Evolutionary conservation across 345 rosid genomes (phyloP), one percentile per base, ranked within the genome.

Genomic region (Populus nigra): DNA sequence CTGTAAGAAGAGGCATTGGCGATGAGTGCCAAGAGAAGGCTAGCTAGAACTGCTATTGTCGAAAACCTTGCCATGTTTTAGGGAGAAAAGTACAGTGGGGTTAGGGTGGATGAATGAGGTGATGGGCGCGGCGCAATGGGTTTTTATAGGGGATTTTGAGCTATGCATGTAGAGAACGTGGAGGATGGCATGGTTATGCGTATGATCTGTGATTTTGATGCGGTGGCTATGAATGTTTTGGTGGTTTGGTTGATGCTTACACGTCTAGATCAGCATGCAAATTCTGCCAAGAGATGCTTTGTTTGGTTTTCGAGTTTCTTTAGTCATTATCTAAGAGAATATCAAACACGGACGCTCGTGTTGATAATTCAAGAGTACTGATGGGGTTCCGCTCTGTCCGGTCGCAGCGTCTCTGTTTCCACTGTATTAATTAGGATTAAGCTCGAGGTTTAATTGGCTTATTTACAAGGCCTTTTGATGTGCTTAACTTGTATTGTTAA

Each of bases 211-310:
- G 73, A 25, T 70, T 27, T 16, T 17, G n/a, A 31, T 33, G 18
- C 7, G 35, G 55, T 69, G 50, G 50, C 53, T 22, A 23, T 69
- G 53, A 3, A 39, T 43, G 53, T 41, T n/a, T 23, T 71, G 61
- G 23, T 15, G 75, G 29, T 16, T 17, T 12, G 27, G 15, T 33
- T 55, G 25, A 57, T 8, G 47, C 45, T 55, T 72, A 72, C 75
- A 55, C 75, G 75, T 72, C 57, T 8, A 11, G 5, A 2, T 27
- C 31, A 5, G 53, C 76, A 73, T 73, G 76, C 76, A 73, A 36
- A 23, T 36, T 73, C 76, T 73, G 67, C 73, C 73, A 13, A 5
- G 17, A 47, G 27, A 43, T 16, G 15, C 27, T 45, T 62, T 15
- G 23, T 29, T 47, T 47, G 53, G 53, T 47, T 15, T 15, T 43